These are phyloP conservation scores for Eremothecium sinecaudum DNA, from an alignment of 1,139 yeast species.

Conservation along the genomic window DNA sequence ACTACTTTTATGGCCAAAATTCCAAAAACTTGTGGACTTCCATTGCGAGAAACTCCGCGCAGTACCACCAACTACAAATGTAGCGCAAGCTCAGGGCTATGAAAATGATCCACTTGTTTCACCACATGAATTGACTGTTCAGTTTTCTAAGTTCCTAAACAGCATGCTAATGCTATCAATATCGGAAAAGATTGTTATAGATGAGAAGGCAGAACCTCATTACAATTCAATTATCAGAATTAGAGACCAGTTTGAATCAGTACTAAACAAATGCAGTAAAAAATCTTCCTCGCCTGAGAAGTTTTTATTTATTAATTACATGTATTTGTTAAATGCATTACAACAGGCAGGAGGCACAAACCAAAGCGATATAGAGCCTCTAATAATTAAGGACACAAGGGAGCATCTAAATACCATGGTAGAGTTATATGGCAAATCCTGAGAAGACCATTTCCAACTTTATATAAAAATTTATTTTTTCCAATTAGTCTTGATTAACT, in stretches of 20 bases:
- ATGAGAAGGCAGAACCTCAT: constrained; percentile 54
- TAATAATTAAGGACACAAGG: constrained; percentile 26
- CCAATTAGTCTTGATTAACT: not conserved
- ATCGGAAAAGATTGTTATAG: constrained; percentile 26
- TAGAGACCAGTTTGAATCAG: constrained; percentile 69
- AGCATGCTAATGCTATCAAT: constrained; percentile 57
- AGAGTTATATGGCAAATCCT: constrained; percentile 22
- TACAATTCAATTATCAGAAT: constrained; percentile 58
- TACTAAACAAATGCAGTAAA: constrained; percentile 58
- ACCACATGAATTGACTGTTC: constrained; percentile 69
- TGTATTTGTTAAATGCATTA: constrained; percentile 24
- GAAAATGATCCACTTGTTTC: constrained; percentile 31
- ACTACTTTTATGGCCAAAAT: constrained; percentile 73
- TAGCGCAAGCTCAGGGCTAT: constrained; percentile 25
- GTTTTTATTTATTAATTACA: constrained; percentile 69
- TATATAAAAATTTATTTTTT: not conserved
- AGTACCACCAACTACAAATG: constrained; percentile 27
- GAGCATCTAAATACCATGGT: constrained; percentile 23
- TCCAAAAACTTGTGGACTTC: constrained; percentile 64
- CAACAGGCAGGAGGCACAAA: constrained; percentile 20
- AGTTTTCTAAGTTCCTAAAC: constrained; percentile 64
- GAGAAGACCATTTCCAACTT: not conserved
- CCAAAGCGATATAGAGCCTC: constrained; percentile 12
- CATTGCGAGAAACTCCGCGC: constrained; percentile 62
- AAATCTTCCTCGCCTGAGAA: constrained; percentile 50